Base-by-base conservation (phyloP, 1,139 yeast species). In the Pichia norvegensis region DNA sequence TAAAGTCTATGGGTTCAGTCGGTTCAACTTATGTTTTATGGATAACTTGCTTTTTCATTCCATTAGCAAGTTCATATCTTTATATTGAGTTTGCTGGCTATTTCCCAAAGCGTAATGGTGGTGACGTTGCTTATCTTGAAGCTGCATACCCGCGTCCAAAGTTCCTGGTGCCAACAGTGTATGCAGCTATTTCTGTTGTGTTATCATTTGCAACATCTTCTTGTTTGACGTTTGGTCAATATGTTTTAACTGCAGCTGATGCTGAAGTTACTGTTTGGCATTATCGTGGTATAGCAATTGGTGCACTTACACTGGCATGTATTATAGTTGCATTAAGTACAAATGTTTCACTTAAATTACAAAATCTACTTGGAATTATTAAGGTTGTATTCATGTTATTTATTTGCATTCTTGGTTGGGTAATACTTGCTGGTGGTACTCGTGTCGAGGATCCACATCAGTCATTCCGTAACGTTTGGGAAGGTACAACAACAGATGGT, bases 21-120 rank as follows among this genome's bases (percentile, higher is more conserved):
- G 74, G 74, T 33, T 65, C 72, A 14, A 57, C 69, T n/a, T 70
- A 70, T 45, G 65, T 70, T 4, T 56, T 70, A 22, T 70, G 75
- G 74, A 56, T 67, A 2, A 55, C 60, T 29, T 72, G 74, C 10
- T 69, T 65, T 46, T 45, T 69, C 33, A 64, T 70, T 45, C 66
- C 70, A 4, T 48, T 69, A 13, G 58, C 67, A 33, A 66, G 67
- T 46, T 59, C 67, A 27, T 56, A 58, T 39, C 63, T 70, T 25
- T 68, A 67, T 50, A 62, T 69, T 41, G 74, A 70, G 49, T 70
- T 52, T 51, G 68, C 66, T 25, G 66, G 70, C 6, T 70, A 70
- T 52, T 69, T 60, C 49, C 59, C 61, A 36, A 50, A 50, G 20
- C 46, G 59, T 38, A 63, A 68, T 3, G 74, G 75, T 41, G 75